Evolutionary conservation across 2,329 filamentous ascomycete species (phyloP).

Genomic region (Aspergillus unguis): DNA sequence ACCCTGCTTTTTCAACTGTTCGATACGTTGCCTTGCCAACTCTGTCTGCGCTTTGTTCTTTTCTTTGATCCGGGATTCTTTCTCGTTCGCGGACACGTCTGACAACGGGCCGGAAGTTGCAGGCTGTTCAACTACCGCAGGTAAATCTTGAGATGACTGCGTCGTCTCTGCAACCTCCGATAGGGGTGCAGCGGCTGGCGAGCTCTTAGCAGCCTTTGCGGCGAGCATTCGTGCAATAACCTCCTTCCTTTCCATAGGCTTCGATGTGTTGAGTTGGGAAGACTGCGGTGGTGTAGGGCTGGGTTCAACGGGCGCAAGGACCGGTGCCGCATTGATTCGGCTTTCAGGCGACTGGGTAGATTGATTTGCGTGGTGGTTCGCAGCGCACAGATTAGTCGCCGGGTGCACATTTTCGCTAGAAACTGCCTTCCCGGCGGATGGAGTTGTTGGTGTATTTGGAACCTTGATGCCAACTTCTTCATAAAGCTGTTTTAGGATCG

Average conservation of each 20-base stretch:
- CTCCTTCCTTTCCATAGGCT: constrained; percentile 66
- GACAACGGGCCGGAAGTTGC: constrained; percentile 3
- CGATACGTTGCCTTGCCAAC: constrained; percentile 72
- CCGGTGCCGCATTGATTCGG: neutral
- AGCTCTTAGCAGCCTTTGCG: constrained; percentile 61
- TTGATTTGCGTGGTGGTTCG: neutral
- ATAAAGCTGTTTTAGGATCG: constrained; percentile 63
- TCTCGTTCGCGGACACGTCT: constrained; percentile 22
- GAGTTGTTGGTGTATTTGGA: constrained; percentile 15
- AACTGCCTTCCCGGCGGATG: neutral
- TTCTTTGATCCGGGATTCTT: constrained; percentile 34
- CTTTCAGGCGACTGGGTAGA: neutral
- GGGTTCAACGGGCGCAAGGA: neutral
- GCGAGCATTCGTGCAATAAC: constrained; percentile 73
- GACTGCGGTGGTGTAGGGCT: constrained; percentile 13
- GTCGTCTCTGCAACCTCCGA: constrained; percentile 15
- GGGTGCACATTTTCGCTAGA: neutral
- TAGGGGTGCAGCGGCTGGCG: constrained; percentile 16
- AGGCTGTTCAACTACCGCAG: constrained; percentile 9
- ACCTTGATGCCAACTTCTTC: constrained; percentile 61
- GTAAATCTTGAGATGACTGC: constrained; percentile 6
- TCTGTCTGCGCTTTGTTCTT: constrained; percentile 67
- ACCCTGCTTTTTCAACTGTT: constrained; percentile 61
- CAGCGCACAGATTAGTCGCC: neutral
- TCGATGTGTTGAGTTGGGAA: constrained; percentile 22